Conservation (phyloP, 805 yeast genomes). For the Lipomyces starkeyi region DNA sequence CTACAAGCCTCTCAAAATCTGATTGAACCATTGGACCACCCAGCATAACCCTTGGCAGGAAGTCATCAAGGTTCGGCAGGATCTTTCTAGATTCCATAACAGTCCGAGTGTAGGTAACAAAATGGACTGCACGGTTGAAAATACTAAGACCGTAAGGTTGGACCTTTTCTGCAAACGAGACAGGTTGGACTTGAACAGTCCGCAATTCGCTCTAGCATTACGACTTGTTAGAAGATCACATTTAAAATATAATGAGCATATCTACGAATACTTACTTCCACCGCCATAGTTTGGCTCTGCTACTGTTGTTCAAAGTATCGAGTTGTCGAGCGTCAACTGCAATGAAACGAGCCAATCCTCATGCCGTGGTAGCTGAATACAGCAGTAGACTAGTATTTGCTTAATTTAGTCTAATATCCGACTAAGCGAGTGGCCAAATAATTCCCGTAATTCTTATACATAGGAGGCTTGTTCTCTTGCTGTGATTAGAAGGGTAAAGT, state of each 20-base stretch:
- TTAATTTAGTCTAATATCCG: not conserved
- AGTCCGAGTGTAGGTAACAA: constrained; percentile 14
- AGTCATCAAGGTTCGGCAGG: constrained; percentile 6
- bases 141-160: not conserved
- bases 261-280: not conserved
- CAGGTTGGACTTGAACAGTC: not conserved
- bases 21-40: constrained; percentile 7
- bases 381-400: not conserved
- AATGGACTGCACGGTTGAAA: constrained; percentile 20
- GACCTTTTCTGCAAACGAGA: not conserved
- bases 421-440: not conserved
- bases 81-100: constrained; percentile 16
- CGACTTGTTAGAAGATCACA: not conserved
- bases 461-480: too few species aligned
- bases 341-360: not conserved
- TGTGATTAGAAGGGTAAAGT: not conserved
- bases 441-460: not conserved
- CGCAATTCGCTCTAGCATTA: not conserved
- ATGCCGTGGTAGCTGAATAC: not conserved
- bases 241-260: not conserved
- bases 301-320: not conserved
- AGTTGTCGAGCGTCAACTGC: not conserved
- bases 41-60: constrained; percentile 16
- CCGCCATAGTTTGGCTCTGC: not conserved
- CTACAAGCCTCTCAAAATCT: constrained; percentile 21